Conservation (phyloP, 2,329 filamentous ascomycete genomes). For the Botrytis cinerea region DNA sequence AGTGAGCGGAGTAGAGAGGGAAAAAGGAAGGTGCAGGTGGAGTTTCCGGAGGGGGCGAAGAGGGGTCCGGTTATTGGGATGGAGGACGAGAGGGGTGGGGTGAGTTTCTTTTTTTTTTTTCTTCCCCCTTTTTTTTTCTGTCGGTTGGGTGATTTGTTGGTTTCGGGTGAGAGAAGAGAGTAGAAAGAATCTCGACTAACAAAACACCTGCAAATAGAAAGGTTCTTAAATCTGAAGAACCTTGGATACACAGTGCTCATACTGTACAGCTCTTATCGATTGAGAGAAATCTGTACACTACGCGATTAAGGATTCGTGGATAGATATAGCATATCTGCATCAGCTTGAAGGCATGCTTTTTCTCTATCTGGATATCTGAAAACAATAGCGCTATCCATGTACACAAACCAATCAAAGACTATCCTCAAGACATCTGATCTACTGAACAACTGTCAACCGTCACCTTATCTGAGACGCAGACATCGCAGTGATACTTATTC, state of each 20-base stretch:
- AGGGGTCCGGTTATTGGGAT: constrained; percentile 13
- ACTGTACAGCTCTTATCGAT: neutral
- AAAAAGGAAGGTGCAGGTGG: constrained; percentile 6
- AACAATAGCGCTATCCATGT: neutral
- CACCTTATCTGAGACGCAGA: neutral
- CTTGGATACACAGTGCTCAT: neutral
- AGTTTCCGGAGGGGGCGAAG: constrained; percentile 14
- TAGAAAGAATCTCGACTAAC: neutral
- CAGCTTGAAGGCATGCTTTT: neutral
- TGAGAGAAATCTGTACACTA: neutral
- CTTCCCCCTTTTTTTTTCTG: neutral
- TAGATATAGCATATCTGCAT: neutral
- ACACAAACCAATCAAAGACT: neutral
- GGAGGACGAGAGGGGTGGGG: constrained; percentile 24
- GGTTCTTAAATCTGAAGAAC: neutral
- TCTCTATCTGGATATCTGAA: neutral
- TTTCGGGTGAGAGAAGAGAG: neutral
- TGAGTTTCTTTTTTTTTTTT: neutral
- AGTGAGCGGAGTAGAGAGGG: neutral
- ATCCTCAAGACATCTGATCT: neutral
- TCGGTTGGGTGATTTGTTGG: no score
- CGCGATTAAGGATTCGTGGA: neutral
- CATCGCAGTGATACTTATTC: neutral
- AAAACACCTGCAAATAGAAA: neutral
- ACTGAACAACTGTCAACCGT: neutral